Evolutionary conservation across 192 early-diverging fungal genomes (phyloP).

Genomic region (Jimgerdemannia flammicorona): DNA sequence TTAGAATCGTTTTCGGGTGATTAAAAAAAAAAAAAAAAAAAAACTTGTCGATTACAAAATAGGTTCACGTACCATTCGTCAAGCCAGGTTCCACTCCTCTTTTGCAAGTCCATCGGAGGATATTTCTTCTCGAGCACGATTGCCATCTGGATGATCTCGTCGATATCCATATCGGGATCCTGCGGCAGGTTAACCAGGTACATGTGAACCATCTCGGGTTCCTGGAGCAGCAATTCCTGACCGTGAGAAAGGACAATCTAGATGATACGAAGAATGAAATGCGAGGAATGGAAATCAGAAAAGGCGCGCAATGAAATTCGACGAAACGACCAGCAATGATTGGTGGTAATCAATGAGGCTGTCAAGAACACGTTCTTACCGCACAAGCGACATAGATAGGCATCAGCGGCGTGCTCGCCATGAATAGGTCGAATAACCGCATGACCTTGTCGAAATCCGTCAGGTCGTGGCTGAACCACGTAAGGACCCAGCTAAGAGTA

Average conservation of each 20-base stretch:
- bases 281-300: background rate
- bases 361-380: too few relatives aligned
- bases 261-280: background rate
- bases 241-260: conserved; percentile 42
- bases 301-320: background rate
- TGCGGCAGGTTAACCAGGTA: conserved; percentile 47
- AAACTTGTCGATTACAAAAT: background rate
- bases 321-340: background rate
- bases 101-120: conserved; percentile 37
- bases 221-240: conserved; percentile 37
- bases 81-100: conserved; percentile 36
- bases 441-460: conserved; percentile 39
- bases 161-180: conserved; percentile 34
- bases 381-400: conserved; percentile 60
- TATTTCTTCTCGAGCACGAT: conserved; percentile 35
- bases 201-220: conserved; percentile 44
- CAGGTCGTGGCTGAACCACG: conserved; percentile 72
- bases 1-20: background rate
- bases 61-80: conserved; percentile 33
- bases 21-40: background rate
- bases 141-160: conserved; percentile 34
- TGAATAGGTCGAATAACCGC: conserved; percentile 62
- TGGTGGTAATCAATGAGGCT: too few relatives aligned
- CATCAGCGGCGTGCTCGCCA: conserved; percentile 59
- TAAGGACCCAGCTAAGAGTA: conserved; percentile 67